Conservation (phyloP, 306 rosid species). For the Cicer cuneatum region DNA sequence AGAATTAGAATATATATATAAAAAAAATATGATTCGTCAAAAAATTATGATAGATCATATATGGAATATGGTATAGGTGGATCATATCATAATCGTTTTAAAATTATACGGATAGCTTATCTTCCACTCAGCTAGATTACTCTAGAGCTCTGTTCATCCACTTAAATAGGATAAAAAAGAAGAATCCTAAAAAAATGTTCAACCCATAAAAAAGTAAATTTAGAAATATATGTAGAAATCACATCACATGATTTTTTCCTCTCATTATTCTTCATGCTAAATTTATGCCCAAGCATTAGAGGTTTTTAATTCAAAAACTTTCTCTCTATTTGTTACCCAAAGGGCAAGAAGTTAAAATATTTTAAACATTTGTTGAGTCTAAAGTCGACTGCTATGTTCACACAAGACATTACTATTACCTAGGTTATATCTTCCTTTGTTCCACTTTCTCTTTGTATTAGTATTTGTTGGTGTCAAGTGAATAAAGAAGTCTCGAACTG, state of each 20-base stretch:
- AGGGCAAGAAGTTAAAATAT: constrained; percentile 32
- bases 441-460: too few species aligned
- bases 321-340: constrained; percentile 32
- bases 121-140: constrained; percentile 26
- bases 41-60: background rate
- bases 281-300: background rate
- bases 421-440: too few species aligned
- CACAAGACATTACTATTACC: background rate
- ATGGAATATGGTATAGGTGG: background rate
- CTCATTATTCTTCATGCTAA: background rate
- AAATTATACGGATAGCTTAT: background rate
- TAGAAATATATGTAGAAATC: background rate
- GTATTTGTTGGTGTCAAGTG: background rate
- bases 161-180: background rate
- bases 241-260: constrained; percentile 22
- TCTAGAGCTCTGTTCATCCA: constrained; percentile 20
- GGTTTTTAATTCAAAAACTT: constrained; percentile 8
- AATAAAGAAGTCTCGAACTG: too few species aligned
- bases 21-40: too few species aligned
- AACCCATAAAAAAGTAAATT: background rate
- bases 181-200: constrained; percentile 5
- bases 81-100: constrained; percentile 2
- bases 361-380: constrained; percentile 27
- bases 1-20: background rate
- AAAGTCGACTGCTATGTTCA: background rate